Conservation (phyloP, 2,329 filamentous ascomycete genomes). For the Coniochaeta prunicola region DNA sequence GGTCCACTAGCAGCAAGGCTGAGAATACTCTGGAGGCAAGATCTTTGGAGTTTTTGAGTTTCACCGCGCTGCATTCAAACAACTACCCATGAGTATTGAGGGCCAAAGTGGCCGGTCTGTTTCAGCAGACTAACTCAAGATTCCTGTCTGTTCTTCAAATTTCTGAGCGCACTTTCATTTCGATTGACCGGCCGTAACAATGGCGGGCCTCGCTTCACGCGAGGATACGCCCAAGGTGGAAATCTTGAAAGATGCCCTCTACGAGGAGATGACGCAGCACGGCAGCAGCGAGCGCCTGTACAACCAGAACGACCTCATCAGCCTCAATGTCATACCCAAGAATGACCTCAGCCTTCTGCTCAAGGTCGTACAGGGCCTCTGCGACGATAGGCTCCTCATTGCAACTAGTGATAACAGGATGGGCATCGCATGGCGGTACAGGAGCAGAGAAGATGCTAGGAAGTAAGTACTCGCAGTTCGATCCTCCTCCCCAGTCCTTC, state of each 20-base stretch:
- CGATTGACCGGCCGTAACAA: too few relatives aligned
- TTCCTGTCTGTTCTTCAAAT: too few relatives aligned
- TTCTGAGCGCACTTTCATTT: too few relatives aligned
- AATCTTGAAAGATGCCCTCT: slow-evolving; percentile 49
- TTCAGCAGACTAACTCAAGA: too few relatives aligned
- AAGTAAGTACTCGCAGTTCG: slow-evolving; percentile 35
- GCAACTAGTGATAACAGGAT: slow-evolving; percentile 33
- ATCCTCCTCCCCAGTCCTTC: neutral
- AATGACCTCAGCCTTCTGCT: slow-evolving; percentile 48
- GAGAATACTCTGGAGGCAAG: neutral
- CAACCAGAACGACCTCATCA: slow-evolving; percentile 50
- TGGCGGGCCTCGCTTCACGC: slow-evolving; percentile 13
- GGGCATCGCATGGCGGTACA: slow-evolving; percentile 50
- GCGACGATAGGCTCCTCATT: slow-evolving; percentile 53
- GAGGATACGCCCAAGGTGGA: slow-evolving; percentile 32
- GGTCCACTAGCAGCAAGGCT: neutral
- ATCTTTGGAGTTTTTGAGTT: too few relatives aligned
- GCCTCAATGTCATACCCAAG: slow-evolving; percentile 49
- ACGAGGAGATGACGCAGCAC: slow-evolving; percentile 45
- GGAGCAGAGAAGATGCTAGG: slow-evolving; percentile 51
- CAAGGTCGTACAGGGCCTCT: slow-evolving; percentile 48
- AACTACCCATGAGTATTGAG: too few relatives aligned
- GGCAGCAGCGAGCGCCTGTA: slow-evolving; percentile 42
- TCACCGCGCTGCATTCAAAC: too few relatives aligned
- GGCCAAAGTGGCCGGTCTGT: too few relatives aligned